phyloP scores from a whole-genome alignment of 371 early-diverging fungal genomes.

The Saksenaea oblongispora region DNA sequence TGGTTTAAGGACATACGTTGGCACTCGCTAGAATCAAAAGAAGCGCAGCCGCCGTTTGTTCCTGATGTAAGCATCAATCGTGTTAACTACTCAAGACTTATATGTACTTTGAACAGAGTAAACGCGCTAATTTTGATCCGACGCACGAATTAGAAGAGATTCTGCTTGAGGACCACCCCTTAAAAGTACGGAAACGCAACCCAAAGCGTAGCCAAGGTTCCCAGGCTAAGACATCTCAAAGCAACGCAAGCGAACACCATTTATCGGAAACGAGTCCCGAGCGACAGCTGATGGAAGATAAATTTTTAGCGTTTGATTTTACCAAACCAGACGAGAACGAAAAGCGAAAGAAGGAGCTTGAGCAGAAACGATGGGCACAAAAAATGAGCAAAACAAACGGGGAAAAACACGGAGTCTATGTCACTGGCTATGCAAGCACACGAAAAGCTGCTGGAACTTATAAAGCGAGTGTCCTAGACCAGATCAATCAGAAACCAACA shows the following conservation, averaged over 20 bases:
- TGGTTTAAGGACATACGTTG: constrained; percentile 63
- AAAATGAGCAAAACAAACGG: constrained; percentile 41
- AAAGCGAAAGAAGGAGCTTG: constrained; percentile 14
- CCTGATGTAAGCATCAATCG: constrained; percentile 52
- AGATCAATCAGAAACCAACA: constrained; percentile 43
- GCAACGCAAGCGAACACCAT: constrained; percentile 16
- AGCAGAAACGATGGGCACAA: constrained; percentile 38
- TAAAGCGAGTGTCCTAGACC: constrained; percentile 40
- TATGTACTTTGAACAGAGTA: constrained; percentile 37
- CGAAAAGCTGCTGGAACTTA: constrained; percentile 35
- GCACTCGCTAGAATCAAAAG: constrained; percentile 55
- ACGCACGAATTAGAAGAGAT: constrained; percentile 95
- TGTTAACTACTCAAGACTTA: not conserved
- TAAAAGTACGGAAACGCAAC: constrained; percentile 53
- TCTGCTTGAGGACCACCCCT: constrained; percentile 89
- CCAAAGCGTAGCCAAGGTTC: constrained; percentile 25
- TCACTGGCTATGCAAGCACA: constrained; percentile 7
- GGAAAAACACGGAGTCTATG: constrained; percentile 13
- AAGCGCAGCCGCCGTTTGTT: constrained; percentile 62
- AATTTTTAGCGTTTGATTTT: constrained; percentile 64
- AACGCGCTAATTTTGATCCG: constrained; percentile 90
- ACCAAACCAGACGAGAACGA: constrained; percentile 53
- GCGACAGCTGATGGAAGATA: constrained; percentile 63
- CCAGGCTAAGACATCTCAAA: constrained; percentile 21
- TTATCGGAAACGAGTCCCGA: constrained; percentile 25